Conservation (phyloP, 176 grass and related monocot genomes). For the Ensete ventricosum region DNA sequence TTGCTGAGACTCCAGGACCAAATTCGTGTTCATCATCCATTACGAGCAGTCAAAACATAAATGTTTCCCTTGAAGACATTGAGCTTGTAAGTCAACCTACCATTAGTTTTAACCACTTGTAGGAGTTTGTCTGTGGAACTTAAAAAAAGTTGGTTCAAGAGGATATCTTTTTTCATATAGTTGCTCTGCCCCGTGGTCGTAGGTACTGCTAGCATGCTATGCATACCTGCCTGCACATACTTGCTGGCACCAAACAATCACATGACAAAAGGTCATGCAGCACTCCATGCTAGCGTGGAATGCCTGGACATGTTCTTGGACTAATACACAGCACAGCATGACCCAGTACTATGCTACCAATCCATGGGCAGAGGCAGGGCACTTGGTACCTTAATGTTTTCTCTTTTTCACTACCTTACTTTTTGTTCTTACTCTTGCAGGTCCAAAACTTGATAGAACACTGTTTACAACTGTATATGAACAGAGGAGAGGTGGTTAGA, state of each 20-base stretch:
- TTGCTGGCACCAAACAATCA: too few relatives aligned
- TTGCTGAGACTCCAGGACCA: conserved; percentile 49
- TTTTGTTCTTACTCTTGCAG: conserved; percentile 27
- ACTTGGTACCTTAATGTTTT: conserved; percentile 1
- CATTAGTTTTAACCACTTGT: not conserved
- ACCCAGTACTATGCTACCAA: not conserved
- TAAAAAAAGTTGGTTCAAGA: not conserved
- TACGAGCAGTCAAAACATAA: conserved; percentile 70
- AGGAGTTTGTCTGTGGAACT: not conserved
- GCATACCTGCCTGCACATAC: too few relatives aligned
- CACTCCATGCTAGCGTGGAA: not conserved
- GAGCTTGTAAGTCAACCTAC: conserved; percentile 53
- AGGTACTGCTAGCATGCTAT: not conserved
- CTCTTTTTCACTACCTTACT: not conserved
- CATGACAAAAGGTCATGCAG: too few relatives aligned
- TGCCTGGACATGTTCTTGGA: not conserved
- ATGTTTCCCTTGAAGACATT: conserved; percentile 91
- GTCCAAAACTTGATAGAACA: conserved; percentile 98
- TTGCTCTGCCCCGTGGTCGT: not conserved
- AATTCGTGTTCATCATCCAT: conserved; percentile 52
- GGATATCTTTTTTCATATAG: not conserved
- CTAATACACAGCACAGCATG: too few relatives aligned
- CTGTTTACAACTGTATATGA: conserved; percentile 94
- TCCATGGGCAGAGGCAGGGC: not conserved
- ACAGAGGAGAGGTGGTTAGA: conserved; percentile 85